Evolutionary conservation across 768 basidiomycete species (phyloP).

Genomic region (Lactifluus hygrophoroides): DNA sequence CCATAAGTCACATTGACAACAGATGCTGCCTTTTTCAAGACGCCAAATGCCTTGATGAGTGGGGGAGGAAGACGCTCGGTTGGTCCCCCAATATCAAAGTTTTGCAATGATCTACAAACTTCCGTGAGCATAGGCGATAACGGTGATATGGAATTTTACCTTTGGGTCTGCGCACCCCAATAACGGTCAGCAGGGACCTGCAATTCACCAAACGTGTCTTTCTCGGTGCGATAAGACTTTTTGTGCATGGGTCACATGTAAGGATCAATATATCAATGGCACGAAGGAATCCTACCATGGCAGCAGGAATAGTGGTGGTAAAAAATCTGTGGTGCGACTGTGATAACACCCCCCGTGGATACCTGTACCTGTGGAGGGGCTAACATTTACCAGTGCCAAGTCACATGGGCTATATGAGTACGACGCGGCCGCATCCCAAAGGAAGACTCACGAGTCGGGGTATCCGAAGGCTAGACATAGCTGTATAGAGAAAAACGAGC

Average conservation of each 20-base stretch:
- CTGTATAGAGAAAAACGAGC: not conserved
- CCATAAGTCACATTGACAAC: conserved; percentile 87
- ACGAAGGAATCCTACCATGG: conserved; percentile 29
- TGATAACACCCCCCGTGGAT: not conserved
- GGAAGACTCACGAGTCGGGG: conserved; percentile 12
- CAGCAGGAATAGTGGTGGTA: conserved; percentile 26
- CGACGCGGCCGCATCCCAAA: too few species aligned
- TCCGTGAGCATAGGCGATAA: not conserved
- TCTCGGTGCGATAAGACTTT: conserved; percentile 62
- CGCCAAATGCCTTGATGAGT: conserved; percentile 96
- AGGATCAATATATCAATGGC: not conserved
- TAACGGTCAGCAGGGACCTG: conserved; percentile 82
- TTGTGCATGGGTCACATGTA: not conserved
- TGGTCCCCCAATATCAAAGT: conserved; percentile 97
- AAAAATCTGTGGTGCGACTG: conserved; percentile 23
- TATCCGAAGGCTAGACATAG: conserved; percentile 26
- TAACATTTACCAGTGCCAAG: conserved; percentile 6
- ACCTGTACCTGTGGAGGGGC: conserved; percentile 4
- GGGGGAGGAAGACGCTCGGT: conserved; percentile 89
- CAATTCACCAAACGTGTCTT: conserved; percentile 93
- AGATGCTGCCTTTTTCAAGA: conserved; percentile 95
- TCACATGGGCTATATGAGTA: conserved; percentile 27
- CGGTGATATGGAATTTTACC: conserved; percentile 36
- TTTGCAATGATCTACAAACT: conserved; percentile 72
- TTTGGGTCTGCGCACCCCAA: conserved; percentile 98